phyloP scores from a whole-genome alignment of 2,329 filamentous ascomycete genomes.

The Purpureocillium takamizusanense region DNA sequence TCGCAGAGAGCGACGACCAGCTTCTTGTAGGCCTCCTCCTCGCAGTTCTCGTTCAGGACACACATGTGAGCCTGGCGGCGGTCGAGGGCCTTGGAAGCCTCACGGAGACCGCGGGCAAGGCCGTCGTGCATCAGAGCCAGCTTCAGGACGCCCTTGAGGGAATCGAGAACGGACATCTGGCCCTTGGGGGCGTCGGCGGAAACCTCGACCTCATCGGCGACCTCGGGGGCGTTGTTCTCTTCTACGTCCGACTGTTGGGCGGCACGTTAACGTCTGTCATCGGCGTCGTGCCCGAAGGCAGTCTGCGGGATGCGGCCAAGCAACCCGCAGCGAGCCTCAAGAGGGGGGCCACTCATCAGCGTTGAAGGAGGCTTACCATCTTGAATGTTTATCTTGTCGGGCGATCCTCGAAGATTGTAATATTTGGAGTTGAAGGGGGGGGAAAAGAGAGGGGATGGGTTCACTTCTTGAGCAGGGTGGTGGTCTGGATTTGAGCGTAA shows the following conservation, averaged over 20 bases:
- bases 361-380: conserved; percentile 42
- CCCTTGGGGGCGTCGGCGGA: conserved; percentile 83
- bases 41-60: conserved; percentile 98
- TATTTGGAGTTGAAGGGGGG: conserved; percentile 22
- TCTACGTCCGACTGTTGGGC: conserved; percentile 92
- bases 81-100: conserved; percentile 98
- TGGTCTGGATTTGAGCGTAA: conserved; percentile 19
- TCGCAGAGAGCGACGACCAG: conserved; percentile 96
- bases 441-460: conserved; percentile 13
- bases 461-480: conserved; percentile 19
- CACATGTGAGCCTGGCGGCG: conserved; percentile 99
- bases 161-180: conserved; percentile 96
- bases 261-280: conserved; percentile 6
- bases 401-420: conserved; percentile 59
- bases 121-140: conserved; percentile 99
- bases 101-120: conserved; percentile 94
- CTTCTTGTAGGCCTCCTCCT: conserved; percentile 99
- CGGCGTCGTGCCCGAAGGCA: background rate
- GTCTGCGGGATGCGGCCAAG: no score
- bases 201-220: conserved; percentile 86
- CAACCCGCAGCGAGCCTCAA: conserved; percentile 4
- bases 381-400: conserved; percentile 49
- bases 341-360: conserved; percentile 5
- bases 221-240: conserved; percentile 88
- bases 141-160: conserved; percentile 97